Evolutionary conservation across 352 stramenopile genomes (phyloP).

Genomic region (Globisporangium cystogenes): DNA sequence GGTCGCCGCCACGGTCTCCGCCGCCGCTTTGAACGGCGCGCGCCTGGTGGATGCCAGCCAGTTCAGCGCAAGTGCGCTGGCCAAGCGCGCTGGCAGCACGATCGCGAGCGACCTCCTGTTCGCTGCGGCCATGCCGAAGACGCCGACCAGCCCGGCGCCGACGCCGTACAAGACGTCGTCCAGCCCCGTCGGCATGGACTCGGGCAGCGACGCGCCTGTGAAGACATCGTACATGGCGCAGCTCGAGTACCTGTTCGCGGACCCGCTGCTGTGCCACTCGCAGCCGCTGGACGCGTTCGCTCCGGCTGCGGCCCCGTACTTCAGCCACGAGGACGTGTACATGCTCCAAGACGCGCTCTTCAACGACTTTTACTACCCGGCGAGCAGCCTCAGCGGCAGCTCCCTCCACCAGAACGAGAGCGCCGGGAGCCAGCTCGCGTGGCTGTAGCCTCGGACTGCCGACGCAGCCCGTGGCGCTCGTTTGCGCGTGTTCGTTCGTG

Average conservation of each 20-base stretch:
- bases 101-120: neutral
- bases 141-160: neutral
- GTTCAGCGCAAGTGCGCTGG: neutral
- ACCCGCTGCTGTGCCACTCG: conserved; percentile 6
- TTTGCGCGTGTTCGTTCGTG: no score
- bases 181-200: conserved; percentile 2
- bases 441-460: neutral
- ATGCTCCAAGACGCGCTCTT: conserved; percentile 10
- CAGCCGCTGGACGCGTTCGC: neutral
- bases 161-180: neutral
- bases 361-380: conserved; percentile 1
- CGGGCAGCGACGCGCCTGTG: neutral
- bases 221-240: neutral
- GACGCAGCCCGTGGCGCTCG: no score
- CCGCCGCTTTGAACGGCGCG: neutral
- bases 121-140: neutral
- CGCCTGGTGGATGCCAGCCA: neutral
- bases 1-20: neutral
- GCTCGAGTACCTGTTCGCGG: conserved; percentile 8
- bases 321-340: conserved; percentile 5
- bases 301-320: neutral
- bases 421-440: conserved; percentile 1
- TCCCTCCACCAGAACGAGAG: neutral
- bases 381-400: neutral
- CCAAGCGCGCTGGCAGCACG: neutral